Evolutionary conservation across 2,329 filamentous ascomycete genomes (phyloP), one percentile per base, ranked within the genome.

Genomic region (Scedosporium dehoogii): DNA sequence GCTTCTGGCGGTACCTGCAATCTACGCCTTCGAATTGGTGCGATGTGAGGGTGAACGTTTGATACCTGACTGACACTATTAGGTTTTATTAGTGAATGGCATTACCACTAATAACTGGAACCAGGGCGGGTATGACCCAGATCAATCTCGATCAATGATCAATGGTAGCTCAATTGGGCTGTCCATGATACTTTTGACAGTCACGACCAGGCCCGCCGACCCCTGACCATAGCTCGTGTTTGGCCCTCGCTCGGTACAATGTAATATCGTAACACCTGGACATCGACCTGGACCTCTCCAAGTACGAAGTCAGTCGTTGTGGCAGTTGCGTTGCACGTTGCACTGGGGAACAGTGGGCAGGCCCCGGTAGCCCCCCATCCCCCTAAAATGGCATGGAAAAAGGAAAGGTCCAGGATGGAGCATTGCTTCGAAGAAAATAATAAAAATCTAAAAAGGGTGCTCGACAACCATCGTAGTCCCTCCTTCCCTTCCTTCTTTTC

Each of bases 181-280:
- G 2, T 27, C 3, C n/a, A 27, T 21, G 51, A 55, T 55, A 25
- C 18, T 55, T 55, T 55, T 55, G 51, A 55, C 51, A 23, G 51
- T 55, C 51, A 27, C 51, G 27, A 55, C 16, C 51, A 55, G 23
- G 51, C 51, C 51, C 51, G 51, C 33, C n/a, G 57, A 59, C 57
- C 57, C 57, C 57, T 59, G 57, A 42, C 41, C 57, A 42, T 25
- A 42, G 57, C 41, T 59, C 57, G 33, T 59, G 57, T 59, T 38
- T 59, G 57, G 29, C 16, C 57, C 29, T 59, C 21, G 12, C 29
- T 38, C 14, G 33, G 33, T 38, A 12, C 29, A 21, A 21, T 58
- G 57, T 59, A 44, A 25, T 38, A 59, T 59, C 38, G 57, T 59
- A 59, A 44, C 57, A 59, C 57, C 57, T 59, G n/a, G 38, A 59